Conservation (phyloP, 169 alveolate species). For the Plasmodium sp. region DNA sequence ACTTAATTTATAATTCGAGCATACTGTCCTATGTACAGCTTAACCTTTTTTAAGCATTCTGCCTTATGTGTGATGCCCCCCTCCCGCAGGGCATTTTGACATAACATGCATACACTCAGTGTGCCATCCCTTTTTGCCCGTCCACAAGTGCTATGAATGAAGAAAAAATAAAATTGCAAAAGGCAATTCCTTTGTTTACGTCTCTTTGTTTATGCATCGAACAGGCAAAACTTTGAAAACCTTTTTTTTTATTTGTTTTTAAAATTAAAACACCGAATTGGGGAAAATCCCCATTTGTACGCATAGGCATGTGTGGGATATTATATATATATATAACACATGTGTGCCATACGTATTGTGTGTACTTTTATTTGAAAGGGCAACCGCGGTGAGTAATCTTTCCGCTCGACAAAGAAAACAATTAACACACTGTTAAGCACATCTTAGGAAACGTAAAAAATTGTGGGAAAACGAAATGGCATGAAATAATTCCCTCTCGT, state of each 20-base stretch:
- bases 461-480: not conserved
- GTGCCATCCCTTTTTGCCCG: not conserved
- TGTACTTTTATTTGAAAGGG: not conserved
- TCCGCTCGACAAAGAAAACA: not conserved
- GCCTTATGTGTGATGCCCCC: not conserved
- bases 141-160: not conserved
- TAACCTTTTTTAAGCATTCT: not conserved
- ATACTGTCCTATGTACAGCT: not conserved
- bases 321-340: not conserved
- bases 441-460: not conserved
- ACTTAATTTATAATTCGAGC: slow-evolving; percentile 4
- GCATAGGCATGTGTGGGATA: not conserved
- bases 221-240: not conserved
- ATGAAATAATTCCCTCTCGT: not conserved
- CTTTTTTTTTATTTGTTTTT: not conserved
- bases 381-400: not conserved
- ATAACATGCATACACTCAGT: not conserved
- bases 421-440: not conserved
- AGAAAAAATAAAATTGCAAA: not conserved
- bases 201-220: not conserved
- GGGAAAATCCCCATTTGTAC: not conserved
- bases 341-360: not conserved
- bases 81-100: not conserved
- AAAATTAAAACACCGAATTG: not conserved
- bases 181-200: not conserved